These are phyloP conservation scores for Ganoderma boninense DNA, from an alignment of 1,284 basidiomycete species.

Conservation along the genomic window DNA sequence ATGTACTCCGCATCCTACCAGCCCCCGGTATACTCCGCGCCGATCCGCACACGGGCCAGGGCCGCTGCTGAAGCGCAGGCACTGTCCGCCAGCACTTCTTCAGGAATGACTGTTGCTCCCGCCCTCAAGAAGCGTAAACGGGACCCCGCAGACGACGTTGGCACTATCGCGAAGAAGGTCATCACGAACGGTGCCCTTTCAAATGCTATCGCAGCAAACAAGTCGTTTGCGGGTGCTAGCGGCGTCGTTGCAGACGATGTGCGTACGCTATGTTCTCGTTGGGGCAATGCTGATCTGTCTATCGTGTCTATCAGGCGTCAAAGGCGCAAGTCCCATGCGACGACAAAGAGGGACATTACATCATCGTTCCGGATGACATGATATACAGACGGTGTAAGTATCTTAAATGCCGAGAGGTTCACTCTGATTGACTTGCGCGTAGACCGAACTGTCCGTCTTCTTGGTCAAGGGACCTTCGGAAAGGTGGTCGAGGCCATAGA, in stretches of 20 bases:
- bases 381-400: conserved; percentile 84
- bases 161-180: conserved; percentile 67
- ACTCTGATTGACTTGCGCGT: conserved; percentile 33
- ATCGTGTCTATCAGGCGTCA: conserved; percentile 54
- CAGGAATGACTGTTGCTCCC: conserved; percentile 58
- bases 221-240: conserved; percentile 70
- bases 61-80: conserved; percentile 84
- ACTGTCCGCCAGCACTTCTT: conserved; percentile 70
- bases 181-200: conserved; percentile 55
- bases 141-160: conserved; percentile 72
- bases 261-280: conserved; percentile 42
- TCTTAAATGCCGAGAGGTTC: conserved; percentile 1
- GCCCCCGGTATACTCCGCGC: conserved; percentile 74
- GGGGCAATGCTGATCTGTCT: conserved; percentile 36
- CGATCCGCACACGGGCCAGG: conserved; percentile 80
- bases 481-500: conserved; percentile 98
- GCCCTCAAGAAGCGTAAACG: conserved; percentile 81
- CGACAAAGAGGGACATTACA: conserved; percentile 95
- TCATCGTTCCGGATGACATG: conserved; percentile 89
- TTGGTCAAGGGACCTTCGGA: conserved; percentile 99
- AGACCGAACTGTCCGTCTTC: conserved; percentile 91
- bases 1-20: conserved; percentile 81
- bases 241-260: conserved; percentile 71
- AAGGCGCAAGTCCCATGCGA: conserved; percentile 79
- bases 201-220: conserved; percentile 54